Evolutionary conservation across 176 grass and related monocot genomes (phyloP).

Genomic region (Tuctoria greenei): DNA sequence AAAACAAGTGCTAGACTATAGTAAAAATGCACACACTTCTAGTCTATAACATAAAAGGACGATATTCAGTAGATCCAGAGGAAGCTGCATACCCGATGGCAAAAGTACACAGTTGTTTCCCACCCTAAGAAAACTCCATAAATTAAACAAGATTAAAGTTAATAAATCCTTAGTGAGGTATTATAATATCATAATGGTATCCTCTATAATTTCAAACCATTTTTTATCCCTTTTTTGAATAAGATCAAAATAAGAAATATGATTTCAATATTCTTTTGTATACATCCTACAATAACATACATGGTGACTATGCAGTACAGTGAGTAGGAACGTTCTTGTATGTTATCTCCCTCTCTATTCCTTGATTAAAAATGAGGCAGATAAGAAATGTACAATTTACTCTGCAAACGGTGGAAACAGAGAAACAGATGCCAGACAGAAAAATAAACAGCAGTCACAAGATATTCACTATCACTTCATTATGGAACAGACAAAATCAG

Average conservation of each 20-base stretch:
- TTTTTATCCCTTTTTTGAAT: not conserved
- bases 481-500: not conserved
- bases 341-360: not conserved
- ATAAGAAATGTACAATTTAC: not conserved
- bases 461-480: not conserved
- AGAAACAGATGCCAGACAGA: not conserved
- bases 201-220: not conserved
- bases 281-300: not conserved
- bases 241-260: not conserved
- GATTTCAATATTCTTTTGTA: not conserved
- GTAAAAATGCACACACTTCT: not conserved
- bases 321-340: not conserved
- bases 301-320: not conserved
- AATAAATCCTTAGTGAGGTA: not conserved
- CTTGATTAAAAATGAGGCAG: not conserved
- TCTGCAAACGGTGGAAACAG: not conserved
- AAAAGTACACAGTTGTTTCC: not conserved
- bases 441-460: not conserved
- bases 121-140: not conserved
- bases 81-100: not conserved
- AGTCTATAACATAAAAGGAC: not conserved
- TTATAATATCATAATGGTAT: not conserved
- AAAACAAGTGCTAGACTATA: conserved; percentile 12
- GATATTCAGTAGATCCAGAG: not conserved
- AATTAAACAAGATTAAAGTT: not conserved